Evolutionary conservation across 345 rosid species (phyloP), one percentile per base, ranked within the genome.

Genomic region (Populus pruinosa): DNA sequence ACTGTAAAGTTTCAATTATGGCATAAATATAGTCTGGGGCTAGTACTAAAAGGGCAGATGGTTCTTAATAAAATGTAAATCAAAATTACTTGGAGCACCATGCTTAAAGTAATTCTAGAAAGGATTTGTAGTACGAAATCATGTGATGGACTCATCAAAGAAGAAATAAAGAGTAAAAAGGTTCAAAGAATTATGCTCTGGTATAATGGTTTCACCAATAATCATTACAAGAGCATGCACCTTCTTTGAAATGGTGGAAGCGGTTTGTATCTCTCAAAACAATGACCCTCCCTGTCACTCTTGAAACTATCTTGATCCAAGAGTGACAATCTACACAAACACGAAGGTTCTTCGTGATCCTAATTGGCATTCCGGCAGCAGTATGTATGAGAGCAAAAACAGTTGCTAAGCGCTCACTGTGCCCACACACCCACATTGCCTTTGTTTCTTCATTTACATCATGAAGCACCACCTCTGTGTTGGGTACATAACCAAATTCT

Each of bases 221-320:
- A 78, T 78, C 81, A 20, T 72, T 72, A 73, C 88, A 85, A 29
- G 88, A 83, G 44, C 88, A 85, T 1, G 8, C 53, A 41, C 88
- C 88, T 36, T 78, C 81, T 47, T 70, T 78, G 41, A 85, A 85
- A 72, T 85, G 88, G 74, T 85, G 88, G 82, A 85, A 85, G 49
- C 86, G 78, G 35, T 79, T 83, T 29, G 79, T 80, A 23, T 85
- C 85, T 74, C 87, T 77, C 67, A 85, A 65, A 36, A 79, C 33
- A 16, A 85, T 79, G 64, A 76, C 78, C 75, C 85, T 75, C 44
- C 73, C 61, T 21, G 83, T 82, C 35, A 85, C 71, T 23, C 55
- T 77, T 29, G 87, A 79, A 29, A 85, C 68, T 33, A 77, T 72
- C 78, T 82, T 85, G n/a, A 82, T 76, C 62, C 74, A 83, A 8